Base-by-base conservation (phyloP, 2,329 filamentous ascomycete genomes). In the Cephalotrichum gorgonifer region DNA sequence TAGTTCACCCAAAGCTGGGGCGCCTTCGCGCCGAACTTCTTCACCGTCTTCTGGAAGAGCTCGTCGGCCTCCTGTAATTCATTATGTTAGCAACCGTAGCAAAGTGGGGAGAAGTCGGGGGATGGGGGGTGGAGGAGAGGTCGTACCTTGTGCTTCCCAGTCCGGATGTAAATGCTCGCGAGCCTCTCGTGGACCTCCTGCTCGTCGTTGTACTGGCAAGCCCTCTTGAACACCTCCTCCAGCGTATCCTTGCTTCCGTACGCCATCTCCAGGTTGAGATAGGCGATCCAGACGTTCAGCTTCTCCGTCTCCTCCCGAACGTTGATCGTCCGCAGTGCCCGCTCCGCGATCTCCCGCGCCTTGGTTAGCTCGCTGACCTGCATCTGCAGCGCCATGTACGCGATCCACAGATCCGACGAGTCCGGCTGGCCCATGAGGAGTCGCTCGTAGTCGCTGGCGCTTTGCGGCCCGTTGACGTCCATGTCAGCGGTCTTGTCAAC, bases 301-400 rank as follows among this genome's bases (percentile, higher is more conserved):
- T 96, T 96, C 68, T 96, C 93, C 3, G 83, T 81, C 63, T 95
- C 86, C 63, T 96, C 89, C 25, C 87, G 81, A 53, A 94, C 88
- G 65, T 88, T 86, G 70, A 98, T 97, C 15, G 86, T 94, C 61
- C 85, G 83, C 54, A 97, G 78, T 17, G 93, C 93, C 53, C 93
- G 85, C 67, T 96, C 86, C 2, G 88, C 90, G 51, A 96, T 85
- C 55, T 91, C 86, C 44, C 91, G 82, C 12, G 93, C 90, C 66
- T 89, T 93, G 53, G 84, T 81, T 20, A 94, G 75, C 67, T 98
- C 93, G 61, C 88, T 88, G 47, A 95, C 79, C 62, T 95, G 85
- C 65, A 96, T 83, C 67, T 97, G 88, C 76, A 95, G 95, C n/a
- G 90, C 89, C 88, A 98, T 97, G 70, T 98, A 98, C 55, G 88